phyloP scores from a whole-genome alignment of 2,329 filamentous ascomycete species.

The Didymella sp. region DNA sequence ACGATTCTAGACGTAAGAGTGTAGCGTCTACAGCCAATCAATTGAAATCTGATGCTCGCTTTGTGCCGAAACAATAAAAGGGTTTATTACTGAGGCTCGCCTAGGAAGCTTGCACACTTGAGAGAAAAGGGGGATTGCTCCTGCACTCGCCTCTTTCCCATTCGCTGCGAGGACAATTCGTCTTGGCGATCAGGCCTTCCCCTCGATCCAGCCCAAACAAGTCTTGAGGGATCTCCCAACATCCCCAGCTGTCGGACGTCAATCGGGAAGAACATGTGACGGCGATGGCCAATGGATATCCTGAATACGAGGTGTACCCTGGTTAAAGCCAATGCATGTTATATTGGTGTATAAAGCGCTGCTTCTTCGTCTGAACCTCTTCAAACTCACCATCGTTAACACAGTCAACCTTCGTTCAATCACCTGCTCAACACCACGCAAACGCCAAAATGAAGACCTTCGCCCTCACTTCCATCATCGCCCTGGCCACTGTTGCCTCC shows the following conservation, averaged over 20 bases:
- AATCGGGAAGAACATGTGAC: conserved; percentile 29
- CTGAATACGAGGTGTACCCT: conserved; percentile 24
- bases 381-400: conserved; percentile 2
- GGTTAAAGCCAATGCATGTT: conserved; percentile 19
- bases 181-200: conserved; percentile 18
- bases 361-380: neutral
- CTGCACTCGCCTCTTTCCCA: conserved; percentile 18
- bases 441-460: conserved; percentile 50
- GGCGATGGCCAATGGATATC: conserved; percentile 25
- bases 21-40: conserved; percentile 28
- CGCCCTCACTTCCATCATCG: conserved; percentile 48
- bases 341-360: conserved; percentile 30
- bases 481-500: conserved; percentile 54
- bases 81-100: conserved; percentile 13
- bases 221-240: conserved; percentile 23
- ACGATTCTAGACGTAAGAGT: conserved; percentile 26
- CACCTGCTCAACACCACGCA: conserved; percentile 4
- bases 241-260: conserved; percentile 6
- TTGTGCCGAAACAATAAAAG: conserved; percentile 31
- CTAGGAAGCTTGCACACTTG: conserved; percentile 15
- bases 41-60: conserved; percentile 11
- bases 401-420: neutral
- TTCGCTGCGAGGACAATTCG: conserved; percentile 25
- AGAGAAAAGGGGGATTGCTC: conserved; percentile 30
- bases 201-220: conserved; percentile 18